Percentiles rank a stretch among this genome's conserved stretches.
Evolutionary conservation across 148 eudicot genomes (phyloP).

Genomic region (Spergularia marina): DNA sequence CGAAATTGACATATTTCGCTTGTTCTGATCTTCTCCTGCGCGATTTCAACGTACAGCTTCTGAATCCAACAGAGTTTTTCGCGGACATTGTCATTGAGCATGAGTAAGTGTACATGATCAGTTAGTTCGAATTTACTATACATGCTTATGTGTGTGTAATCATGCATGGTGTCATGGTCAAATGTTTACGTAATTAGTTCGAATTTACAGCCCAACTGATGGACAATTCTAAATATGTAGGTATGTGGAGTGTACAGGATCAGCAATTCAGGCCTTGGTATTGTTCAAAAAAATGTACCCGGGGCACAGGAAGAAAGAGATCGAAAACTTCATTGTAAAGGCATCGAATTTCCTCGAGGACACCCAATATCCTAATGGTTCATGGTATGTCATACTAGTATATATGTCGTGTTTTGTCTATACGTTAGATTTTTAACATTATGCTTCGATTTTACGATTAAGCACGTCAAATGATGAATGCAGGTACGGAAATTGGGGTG

Average conservation of each 20-base stretch:
- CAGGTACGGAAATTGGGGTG: constrained; percentile 51
- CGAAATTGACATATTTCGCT: neutral
- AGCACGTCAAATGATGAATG: neutral
- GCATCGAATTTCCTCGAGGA: constrained; percentile 35
- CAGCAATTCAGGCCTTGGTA: constrained; percentile 42
- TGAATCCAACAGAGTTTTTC: constrained; percentile 56
- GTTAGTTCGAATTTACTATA: no score
- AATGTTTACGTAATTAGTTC: neutral
- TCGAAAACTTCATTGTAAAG: constrained; percentile 28
- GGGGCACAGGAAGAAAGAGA: constrained; percentile 38
- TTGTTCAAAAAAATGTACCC: constrained; percentile 48
- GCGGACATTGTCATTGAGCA: constrained; percentile 45
- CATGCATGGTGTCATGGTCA: neutral
- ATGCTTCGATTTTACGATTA: neutral
- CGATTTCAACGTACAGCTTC: constrained; percentile 28
- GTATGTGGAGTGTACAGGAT: constrained; percentile 38
- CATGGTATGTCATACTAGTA: constrained; percentile 25
- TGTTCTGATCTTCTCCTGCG: neutral
- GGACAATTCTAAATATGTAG: neutral
- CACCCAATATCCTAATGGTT: constrained; percentile 35
- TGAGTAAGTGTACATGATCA: constrained; percentile 31
- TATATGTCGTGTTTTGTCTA: neutral
- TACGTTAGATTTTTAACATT: neutral
- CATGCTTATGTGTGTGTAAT: neutral
- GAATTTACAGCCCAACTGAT: neutral